Evolutionary conservation across 345 rosid species (phyloP), one percentile per base, ranked within the genome.

Genomic region (Linum trigynum): DNA sequence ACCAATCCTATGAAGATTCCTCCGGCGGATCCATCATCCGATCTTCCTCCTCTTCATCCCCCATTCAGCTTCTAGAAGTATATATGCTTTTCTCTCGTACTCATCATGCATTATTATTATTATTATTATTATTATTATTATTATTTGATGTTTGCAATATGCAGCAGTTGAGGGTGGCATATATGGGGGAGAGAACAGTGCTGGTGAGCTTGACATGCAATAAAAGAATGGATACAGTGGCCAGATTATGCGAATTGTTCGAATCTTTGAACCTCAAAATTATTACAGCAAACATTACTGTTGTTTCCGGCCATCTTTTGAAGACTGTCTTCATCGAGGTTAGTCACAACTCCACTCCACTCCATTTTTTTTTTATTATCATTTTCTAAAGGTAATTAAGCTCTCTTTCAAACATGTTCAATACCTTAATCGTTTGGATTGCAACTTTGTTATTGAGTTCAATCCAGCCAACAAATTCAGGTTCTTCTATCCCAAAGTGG

Each of bases 291-390:
- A 90, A 82, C 65, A 84, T 94, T 69, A 82, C 85, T 0, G 76
- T 87, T 15, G 85, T 88, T 69, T 85, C 97, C 0, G 96, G 89
- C 6, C 75, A 79, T 72, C 88, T 94, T 23, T 75, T 80, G 72
- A 83, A 94, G 77, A 94, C 97, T 0, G 79, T 87, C 72, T 86
- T 90, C 68, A 64, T 94, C 40, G 88, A 94, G 97, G 99, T 90
- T 63, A 70, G 66, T 64, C n/a, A 15, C 50, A 15, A 23, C 32
- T 23, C 32, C 32, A 23, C 32, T 23, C 0, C 32, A 23, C n/a
- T 23, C 32, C 32, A 0, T 23, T 68, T 67, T 42, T 50, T 15
- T 45, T n/a, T n/a, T n/a, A n/a, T n/a, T n/a, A n/a, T n/a, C 39
- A 3, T 38, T 62, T 68, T 51, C 17, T 53, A 1, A 4, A 4